Conservation (phyloP, 2,329 filamentous ascomycete species). For the Exophiala viscosa region DNA sequence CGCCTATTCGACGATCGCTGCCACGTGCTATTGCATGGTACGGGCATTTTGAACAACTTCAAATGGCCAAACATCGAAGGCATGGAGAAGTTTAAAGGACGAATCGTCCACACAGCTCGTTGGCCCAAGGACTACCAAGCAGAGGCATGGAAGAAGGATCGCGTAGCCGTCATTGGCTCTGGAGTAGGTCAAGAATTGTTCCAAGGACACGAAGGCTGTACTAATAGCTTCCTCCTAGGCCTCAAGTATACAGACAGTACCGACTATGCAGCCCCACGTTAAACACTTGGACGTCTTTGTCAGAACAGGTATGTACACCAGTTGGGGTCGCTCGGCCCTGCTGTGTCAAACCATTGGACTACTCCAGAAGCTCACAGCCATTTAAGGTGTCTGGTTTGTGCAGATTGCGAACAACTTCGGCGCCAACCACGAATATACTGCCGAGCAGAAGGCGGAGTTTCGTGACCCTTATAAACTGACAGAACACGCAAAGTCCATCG, state of each 20-base stretch:
- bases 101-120: conserved; percentile 37
- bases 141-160: conserved; percentile 42
- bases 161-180: conserved; percentile 45
- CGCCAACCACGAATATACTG: conserved; percentile 43
- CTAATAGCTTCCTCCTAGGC: background rate
- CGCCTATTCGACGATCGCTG: conserved; percentile 43
- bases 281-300: conserved; percentile 48
- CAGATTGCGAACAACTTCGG: conserved; percentile 47
- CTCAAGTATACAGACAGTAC: conserved; percentile 46
- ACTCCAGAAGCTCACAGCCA: background rate
- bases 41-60: conserved; percentile 52
- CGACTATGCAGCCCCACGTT: conserved; percentile 44
- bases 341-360: background rate
- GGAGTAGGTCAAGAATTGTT: conserved; percentile 34
- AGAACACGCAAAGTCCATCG: conserved; percentile 45
- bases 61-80: conserved; percentile 35
- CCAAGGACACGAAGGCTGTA: background rate
- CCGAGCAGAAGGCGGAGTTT: conserved; percentile 40
- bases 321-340: background rate
- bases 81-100: conserved; percentile 45
- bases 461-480: conserved; percentile 41
- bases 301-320: conserved; percentile 34
- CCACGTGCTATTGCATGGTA: conserved; percentile 43
- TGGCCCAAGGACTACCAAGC: conserved; percentile 47
- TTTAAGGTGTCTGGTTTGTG: conserved; percentile 33